Percentiles rank a stretch among this genome's conserved stretches.
These are phyloP conservation scores for Calonectria pseudoreteaudii DNA, from an alignment of 2,329 filamentous ascomycete genomes.

Conservation along the genomic window DNA sequence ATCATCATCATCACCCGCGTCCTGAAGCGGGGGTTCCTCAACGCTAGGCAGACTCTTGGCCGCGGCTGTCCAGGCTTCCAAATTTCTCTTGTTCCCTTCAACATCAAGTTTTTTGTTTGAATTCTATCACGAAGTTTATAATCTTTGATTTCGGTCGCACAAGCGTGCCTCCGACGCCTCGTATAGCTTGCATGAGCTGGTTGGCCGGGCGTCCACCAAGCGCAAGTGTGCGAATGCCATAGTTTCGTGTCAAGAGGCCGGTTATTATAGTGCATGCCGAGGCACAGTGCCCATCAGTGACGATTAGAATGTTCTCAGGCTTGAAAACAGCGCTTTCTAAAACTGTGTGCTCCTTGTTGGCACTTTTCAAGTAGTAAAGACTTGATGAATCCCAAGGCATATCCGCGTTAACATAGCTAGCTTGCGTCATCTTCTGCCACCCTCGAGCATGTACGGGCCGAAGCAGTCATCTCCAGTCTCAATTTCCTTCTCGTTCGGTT, in stretches of 20 bases:
- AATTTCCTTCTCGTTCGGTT: too few relatives aligned
- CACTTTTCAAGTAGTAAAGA: background rate
- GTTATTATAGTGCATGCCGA: conserved; percentile 20
- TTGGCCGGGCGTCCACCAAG: conserved; percentile 17
- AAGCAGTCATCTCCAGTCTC: background rate
- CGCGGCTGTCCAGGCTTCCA: background rate
- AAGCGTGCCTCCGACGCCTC: conserved; percentile 16
- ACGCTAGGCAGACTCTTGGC: background rate
- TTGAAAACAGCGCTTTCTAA: background rate
- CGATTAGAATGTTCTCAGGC: conserved; percentile 23
- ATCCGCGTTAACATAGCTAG: background rate
- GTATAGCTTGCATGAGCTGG: conserved; percentile 26
- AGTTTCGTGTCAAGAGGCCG: conserved; percentile 9
- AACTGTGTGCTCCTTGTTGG: background rate
- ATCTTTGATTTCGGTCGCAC: background rate
- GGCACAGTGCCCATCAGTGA: conserved; percentile 17
- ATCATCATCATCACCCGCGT: conserved; percentile 43
- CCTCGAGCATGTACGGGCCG: background rate
- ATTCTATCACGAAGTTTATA: too few relatives aligned
- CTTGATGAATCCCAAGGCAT: background rate
- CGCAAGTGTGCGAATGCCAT: conserved; percentile 18
- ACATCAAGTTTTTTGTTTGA: background rate
- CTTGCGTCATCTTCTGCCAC: background rate
- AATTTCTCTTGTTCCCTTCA: background rate
- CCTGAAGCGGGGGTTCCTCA: background rate